These are phyloP conservation scores for Calonectria multiphialidica DNA, from an alignment of 2,329 filamentous ascomycete species.

Conservation along the genomic window DNA sequence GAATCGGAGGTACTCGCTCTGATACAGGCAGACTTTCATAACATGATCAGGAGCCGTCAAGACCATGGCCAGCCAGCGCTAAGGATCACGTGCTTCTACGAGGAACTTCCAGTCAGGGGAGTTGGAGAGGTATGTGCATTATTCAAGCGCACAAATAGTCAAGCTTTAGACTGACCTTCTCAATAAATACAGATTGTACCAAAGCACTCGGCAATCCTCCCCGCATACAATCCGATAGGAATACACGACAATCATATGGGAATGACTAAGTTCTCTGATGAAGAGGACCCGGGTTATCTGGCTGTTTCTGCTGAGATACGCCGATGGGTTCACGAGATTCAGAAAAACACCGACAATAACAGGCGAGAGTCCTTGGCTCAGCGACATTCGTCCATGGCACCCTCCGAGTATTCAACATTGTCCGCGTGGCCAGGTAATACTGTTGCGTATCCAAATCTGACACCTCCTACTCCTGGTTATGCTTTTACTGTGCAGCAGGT, in stretches of 20 bases:
- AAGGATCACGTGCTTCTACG: neutral
- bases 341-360: neutral
- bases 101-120: neutral
- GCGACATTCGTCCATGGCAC: no score
- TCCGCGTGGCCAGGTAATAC: neutral
- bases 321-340: neutral
- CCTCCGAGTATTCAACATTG: neutral
- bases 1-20: neutral
- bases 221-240: neutral
- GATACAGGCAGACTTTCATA: neutral
- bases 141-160: neutral
- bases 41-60: neutral
- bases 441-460: neutral
- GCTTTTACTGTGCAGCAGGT: neutral
- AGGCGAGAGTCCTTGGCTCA: neutral
- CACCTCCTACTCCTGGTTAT: neutral
- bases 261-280: neutral
- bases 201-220: neutral
- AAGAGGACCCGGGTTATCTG: neutral
- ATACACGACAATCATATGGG: slow-evolving; percentile 1
- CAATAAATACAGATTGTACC: neutral
- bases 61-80: neutral
- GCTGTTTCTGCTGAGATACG: neutral
- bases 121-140: neutral
- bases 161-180: neutral